Percentiles rank a stretch among this genome's conserved stretches.
Evolutionary conservation across 2,329 filamentous ascomycete species (phyloP).

Genomic region (Talaromyces verruculosus): DNA sequence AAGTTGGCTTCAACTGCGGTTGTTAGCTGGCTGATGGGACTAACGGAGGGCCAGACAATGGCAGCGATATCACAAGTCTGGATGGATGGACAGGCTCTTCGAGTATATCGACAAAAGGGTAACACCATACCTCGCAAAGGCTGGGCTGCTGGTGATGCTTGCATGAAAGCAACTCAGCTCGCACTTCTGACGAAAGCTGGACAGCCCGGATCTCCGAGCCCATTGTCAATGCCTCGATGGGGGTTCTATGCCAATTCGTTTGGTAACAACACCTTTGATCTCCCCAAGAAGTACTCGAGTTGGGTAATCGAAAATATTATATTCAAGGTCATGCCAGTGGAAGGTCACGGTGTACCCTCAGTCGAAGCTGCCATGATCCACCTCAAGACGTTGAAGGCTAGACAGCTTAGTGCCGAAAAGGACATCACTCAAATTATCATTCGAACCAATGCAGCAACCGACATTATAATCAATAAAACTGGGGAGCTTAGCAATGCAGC

Average conservation of each 20-base stretch:
- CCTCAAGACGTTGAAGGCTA: constrained; percentile 8
- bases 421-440: constrained; percentile 27
- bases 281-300: constrained; percentile 7
- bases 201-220: constrained; percentile 29
- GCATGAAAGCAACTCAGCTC: constrained; percentile 38
- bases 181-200: constrained; percentile 28
- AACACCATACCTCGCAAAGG: constrained; percentile 45
- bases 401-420: constrained; percentile 7
- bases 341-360: constrained; percentile 31
- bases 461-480: constrained; percentile 31
- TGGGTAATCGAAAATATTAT: constrained; percentile 19
- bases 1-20: constrained; percentile 45
- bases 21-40: constrained; percentile 39
- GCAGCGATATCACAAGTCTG: constrained; percentile 42
- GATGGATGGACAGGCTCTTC: constrained; percentile 41
- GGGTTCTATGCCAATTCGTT: constrained; percentile 31
- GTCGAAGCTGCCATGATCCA: constrained; percentile 29
- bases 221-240: constrained; percentile 31
- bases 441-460: constrained; percentile 28
- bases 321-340: constrained; percentile 23
- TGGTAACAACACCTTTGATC: constrained; percentile 4
- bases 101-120: constrained; percentile 35
- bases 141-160: constrained; percentile 43
- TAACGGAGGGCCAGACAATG: constrained; percentile 35
- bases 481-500: constrained; percentile 27